These are phyloP conservation scores for Limnomonas spitsbergensis DNA, from an alignment of 139 green algal genomes.

Conservation along the genomic window DNA sequence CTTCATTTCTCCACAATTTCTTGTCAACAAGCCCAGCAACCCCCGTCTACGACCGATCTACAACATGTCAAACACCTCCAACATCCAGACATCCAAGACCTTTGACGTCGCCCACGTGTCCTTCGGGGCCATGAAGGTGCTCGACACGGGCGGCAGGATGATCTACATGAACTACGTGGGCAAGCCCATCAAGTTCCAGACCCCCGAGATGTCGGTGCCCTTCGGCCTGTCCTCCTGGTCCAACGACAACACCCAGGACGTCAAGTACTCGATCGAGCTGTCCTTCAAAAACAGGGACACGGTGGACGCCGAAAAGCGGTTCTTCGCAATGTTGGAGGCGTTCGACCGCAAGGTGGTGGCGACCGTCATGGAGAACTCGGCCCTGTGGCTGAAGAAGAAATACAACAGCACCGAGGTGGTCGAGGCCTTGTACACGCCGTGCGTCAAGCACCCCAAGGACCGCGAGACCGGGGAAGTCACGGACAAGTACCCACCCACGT, in stretches of 20 bases:
- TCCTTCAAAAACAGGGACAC: constrained; percentile 8
- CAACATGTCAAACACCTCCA: too few species aligned
- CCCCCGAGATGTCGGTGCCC: not conserved
- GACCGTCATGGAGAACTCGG: not conserved
- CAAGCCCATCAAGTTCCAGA: not conserved
- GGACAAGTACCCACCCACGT: not conserved
- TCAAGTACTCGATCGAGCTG: constrained; percentile 5
- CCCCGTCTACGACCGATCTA: too few species aligned
- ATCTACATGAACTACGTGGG: not conserved
- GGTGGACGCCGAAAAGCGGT: not conserved
- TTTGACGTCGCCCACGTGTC: not conserved
- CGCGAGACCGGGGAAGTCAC: not conserved
- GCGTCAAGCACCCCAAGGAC: constrained; percentile 10
- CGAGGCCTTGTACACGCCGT: not conserved
- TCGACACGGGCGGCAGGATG: not conserved
- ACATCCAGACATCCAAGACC: not conserved
- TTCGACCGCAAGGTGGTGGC: constrained; percentile 10
- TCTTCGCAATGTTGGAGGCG: not conserved
- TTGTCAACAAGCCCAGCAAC: too few species aligned
- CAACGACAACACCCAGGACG: not conserved
- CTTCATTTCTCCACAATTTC: too few species aligned
- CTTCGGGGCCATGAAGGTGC: not conserved
- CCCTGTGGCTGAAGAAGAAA: constrained; percentile 15
- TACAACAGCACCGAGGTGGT: not conserved
- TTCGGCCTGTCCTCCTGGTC: constrained; percentile 3